Conservation (phyloP, 2,329 filamentous ascomycete species). For the Ophiostoma montium region DNA sequence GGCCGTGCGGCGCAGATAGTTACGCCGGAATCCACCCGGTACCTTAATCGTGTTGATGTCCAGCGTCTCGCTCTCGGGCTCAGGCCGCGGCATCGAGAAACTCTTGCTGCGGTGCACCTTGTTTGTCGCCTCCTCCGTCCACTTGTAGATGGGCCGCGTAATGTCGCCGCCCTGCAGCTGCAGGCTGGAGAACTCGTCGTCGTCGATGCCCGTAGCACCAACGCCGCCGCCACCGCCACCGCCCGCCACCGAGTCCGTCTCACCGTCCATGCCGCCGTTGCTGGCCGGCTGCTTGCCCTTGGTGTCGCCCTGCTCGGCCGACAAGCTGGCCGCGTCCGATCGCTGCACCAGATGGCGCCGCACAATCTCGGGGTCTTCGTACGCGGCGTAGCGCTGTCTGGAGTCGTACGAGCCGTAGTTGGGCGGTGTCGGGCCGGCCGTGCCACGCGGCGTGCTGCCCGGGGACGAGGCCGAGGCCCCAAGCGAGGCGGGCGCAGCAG, state of each 20-base stretch:
- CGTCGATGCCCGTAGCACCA: constrained; percentile 26
- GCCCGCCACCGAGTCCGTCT: constrained; percentile 6
- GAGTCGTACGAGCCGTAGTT: constrained; percentile 80
- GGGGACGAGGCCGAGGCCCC: constrained; percentile 27
- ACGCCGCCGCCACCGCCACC: neutral
- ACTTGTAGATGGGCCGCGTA: constrained; percentile 88
- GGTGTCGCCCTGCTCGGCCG: constrained; percentile 33
- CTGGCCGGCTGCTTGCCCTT: constrained; percentile 40
- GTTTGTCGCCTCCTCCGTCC: constrained; percentile 75
- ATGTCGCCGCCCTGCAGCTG: constrained; percentile 89
- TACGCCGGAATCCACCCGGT: constrained; percentile 83
- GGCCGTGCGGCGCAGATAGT: constrained; percentile 69
- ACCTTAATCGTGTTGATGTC: constrained; percentile 86
- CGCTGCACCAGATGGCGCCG: constrained; percentile 76
- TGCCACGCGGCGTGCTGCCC: constrained; percentile 16
- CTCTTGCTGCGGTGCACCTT: constrained; percentile 71
- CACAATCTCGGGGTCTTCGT: constrained; percentile 84
- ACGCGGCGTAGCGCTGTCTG: constrained; percentile 46
- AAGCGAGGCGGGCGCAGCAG: neutral
- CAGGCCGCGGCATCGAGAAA: constrained; percentile 63
- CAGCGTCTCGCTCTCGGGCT: constrained; percentile 64
- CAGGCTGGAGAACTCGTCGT: constrained; percentile 86
- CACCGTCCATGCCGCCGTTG: neutral
- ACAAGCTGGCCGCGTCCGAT: constrained; percentile 34
- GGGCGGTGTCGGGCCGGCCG: constrained; percentile 42